These are phyloP conservation scores for Amanita subjunquillea DNA, from an alignment of 768 basidiomycete genomes.

Conservation along the genomic window DNA sequence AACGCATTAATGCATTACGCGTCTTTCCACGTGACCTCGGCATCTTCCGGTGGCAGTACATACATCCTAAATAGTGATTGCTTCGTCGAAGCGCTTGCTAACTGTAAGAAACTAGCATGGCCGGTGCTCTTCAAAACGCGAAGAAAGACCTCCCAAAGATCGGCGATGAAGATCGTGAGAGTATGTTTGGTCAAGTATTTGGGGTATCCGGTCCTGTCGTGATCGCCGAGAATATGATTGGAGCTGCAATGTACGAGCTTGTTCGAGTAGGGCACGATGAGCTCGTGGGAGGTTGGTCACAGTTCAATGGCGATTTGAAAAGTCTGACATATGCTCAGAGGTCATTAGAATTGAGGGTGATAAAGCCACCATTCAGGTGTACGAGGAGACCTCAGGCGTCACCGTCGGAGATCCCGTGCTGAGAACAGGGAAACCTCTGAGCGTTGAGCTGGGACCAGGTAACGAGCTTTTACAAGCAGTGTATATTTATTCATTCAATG, in stretches of 20 bases:
- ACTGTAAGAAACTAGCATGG: constrained; percentile 41
- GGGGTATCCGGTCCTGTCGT: constrained; percentile 99
- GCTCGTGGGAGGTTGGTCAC: constrained; percentile 78
- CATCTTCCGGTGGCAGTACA: constrained; percentile 8
- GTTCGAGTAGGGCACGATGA: constrained; percentile 98
- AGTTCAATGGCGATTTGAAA: constrained; percentile 3
- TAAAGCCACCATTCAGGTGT: constrained; percentile 98
- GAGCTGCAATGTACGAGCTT: constrained; percentile 95
- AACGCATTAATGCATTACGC: constrained; percentile 18
- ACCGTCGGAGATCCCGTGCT: constrained; percentile 98
- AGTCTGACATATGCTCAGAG: constrained; percentile 42
- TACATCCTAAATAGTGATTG: neutral
- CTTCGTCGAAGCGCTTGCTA: neutral
- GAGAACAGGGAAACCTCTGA: constrained; percentile 94
- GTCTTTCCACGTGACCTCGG: constrained; percentile 20
- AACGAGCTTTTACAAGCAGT: constrained; percentile 12
- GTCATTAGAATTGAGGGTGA: constrained; percentile 98
- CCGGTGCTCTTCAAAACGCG: constrained; percentile 88
- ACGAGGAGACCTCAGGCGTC: constrained; percentile 98
- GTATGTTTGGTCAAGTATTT: constrained; percentile 77
- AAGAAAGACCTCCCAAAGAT: constrained; percentile 83
- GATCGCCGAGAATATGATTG: constrained; percentile 91
- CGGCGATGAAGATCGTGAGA: constrained; percentile 84
- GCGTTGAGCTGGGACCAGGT: constrained; percentile 97
- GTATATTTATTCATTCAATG: neutral